These are phyloP conservation scores for Coelastrella sp. DNA, from an alignment of 139 green algal species.

Conservation along the genomic window DNA sequence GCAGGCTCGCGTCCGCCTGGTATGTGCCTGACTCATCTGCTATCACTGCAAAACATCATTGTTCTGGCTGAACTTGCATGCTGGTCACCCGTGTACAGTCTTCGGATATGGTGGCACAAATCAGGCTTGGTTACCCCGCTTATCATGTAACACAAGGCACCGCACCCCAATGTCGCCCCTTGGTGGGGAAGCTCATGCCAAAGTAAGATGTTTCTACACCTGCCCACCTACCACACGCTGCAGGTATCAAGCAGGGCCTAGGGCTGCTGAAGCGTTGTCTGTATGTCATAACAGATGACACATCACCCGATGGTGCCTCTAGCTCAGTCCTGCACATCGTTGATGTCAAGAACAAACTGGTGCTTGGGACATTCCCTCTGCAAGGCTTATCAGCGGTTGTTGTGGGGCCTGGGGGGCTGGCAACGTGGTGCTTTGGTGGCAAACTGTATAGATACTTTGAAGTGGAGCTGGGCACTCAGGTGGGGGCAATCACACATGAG, in stretches of 20 bases:
- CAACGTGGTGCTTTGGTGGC: background rate
- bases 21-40: too few species aligned
- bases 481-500: background rate
- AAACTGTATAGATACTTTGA: constrained; percentile 57
- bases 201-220: background rate
- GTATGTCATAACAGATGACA: constrained; percentile 57
- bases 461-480: constrained; percentile 53
- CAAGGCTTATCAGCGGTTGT: constrained; percentile 40
- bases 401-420: background rate
- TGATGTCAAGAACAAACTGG: constrained; percentile 88
- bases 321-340: constrained; percentile 66
- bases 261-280: constrained; percentile 72
- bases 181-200: background rate
- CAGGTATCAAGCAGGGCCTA: constrained; percentile 73
- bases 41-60: too few species aligned
- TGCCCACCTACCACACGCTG: background rate
- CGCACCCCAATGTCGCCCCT: too few species aligned
- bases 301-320: background rate
- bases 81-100: too few species aligned
- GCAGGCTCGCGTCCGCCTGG: too few species aligned
- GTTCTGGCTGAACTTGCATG: too few species aligned
- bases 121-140: too few species aligned
- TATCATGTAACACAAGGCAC: too few species aligned
- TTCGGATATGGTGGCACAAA: too few species aligned
- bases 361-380: constrained; percentile 55